These are phyloP conservation scores for Hypsizygus marmoreus DNA, from an alignment of 768 basidiomycete genomes.

Conservation along the genomic window DNA sequence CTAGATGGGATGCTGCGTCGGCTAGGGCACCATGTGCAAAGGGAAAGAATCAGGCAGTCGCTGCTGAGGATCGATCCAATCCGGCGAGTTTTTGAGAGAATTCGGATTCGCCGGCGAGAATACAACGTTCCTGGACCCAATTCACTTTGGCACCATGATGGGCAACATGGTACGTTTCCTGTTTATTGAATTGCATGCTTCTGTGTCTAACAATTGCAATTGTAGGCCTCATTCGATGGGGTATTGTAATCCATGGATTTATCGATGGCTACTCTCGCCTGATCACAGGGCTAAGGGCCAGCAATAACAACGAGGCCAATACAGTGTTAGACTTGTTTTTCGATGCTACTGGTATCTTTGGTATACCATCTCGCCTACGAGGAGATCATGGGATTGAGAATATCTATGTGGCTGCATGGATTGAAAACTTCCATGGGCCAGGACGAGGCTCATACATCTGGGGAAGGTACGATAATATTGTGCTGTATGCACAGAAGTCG, in stretches of 20 bases:
- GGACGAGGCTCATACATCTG: conserved; percentile 35
- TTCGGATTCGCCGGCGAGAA: conserved; percentile 18
- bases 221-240: conserved; percentile 32
- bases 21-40: conserved; percentile 13
- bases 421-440: conserved; percentile 20
- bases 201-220: background rate
- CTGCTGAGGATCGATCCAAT: conserved; percentile 19
- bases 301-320: conserved; percentile 36
- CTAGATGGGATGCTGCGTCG: conserved; percentile 21
- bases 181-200: background rate
- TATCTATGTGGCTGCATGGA: conserved; percentile 32
- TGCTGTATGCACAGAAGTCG: too few relatives aligned
- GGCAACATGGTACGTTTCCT: conserved; percentile 33
- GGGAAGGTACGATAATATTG: too few relatives aligned
- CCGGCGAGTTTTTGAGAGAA: conserved; percentile 14
- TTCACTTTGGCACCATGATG: conserved; percentile 38
- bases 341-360: conserved; percentile 20
- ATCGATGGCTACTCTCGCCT: conserved; percentile 30
- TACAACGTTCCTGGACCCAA: conserved; percentile 32
- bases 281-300: conserved; percentile 29
- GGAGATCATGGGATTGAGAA: conserved; percentile 45
- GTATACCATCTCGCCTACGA: conserved; percentile 29
- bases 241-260: conserved; percentile 33
- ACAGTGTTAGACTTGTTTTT: conserved; percentile 39
- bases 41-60: conserved; percentile 13